phyloP scores from a whole-genome alignment of 1,139 yeast species.

The Candida mesenterica region DNA sequence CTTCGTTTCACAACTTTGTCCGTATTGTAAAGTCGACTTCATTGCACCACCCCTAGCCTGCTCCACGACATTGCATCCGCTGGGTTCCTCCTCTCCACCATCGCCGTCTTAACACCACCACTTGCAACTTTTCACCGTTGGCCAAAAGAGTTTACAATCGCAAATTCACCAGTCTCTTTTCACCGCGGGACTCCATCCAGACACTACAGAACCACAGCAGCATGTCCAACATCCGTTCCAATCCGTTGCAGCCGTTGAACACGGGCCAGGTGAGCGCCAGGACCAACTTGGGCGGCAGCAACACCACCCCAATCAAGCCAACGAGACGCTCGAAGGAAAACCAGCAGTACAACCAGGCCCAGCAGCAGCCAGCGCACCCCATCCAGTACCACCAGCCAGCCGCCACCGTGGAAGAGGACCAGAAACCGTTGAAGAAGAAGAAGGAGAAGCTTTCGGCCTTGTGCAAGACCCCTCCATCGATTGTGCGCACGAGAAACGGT shows the following conservation, averaged over 20 bases:
- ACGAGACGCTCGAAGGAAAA: constrained; percentile 32
- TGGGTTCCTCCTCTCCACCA: too few relatives aligned
- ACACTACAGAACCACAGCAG: too few relatives aligned
- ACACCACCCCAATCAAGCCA: constrained; percentile 44
- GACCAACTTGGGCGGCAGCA: constrained; percentile 18
- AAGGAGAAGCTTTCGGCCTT: constrained; percentile 84
- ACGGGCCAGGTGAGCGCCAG: constrained; percentile 45
- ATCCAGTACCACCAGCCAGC: constrained; percentile 13
- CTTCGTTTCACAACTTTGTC: too few relatives aligned
- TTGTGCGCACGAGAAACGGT: constrained; percentile 83
- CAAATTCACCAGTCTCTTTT: too few relatives aligned
- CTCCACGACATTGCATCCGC: too few relatives aligned
- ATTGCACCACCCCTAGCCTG: too few relatives aligned
- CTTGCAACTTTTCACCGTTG: too few relatives aligned
- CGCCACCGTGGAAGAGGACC: constrained; percentile 15
- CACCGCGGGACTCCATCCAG: too few relatives aligned
- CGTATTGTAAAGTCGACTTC: too few relatives aligned
- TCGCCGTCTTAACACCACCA: too few relatives aligned
- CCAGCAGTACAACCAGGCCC: constrained; percentile 17
- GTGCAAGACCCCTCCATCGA: constrained; percentile 93
- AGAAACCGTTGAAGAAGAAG: constrained; percentile 48
- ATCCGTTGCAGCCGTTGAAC: constrained; percentile 49
- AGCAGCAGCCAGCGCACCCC: constrained; percentile 20
- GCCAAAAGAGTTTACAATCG: too few relatives aligned
- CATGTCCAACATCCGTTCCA: constrained; percentile 44